Base-by-base conservation (phyloP, 371 early-diverging fungal species). In the Saksenaea vasiformis region DNA sequence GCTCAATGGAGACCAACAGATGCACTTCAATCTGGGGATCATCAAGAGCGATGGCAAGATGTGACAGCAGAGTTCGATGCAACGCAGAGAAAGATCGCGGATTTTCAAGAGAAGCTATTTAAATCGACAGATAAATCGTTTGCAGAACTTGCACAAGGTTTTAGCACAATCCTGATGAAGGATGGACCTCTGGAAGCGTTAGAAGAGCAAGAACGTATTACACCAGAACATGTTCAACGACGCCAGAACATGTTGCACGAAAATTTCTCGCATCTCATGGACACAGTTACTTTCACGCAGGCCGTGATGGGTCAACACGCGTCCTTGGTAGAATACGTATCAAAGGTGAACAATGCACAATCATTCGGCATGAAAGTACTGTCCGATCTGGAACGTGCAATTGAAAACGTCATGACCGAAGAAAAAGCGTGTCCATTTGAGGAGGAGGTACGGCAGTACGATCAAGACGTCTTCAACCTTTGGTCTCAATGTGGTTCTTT, bases 1-100 rank as follows among this genome's bases (percentile, higher is more conserved):
- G 74, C 71, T 7, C 78, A 78, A 19, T 80, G 81, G 76, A 57
- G 69, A 28, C 59, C 64, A 10, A 10, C 17, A n/a, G 51, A 22
- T 47, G 17, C 10, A 14, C 3, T 31, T 17, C 58, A 44, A 39
- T 26, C 11, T 26, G 34, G 17, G 17, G 26, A 31, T 54, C 14
- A 44, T 17, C 27, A 54, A 53, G 44, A 43, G 17, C 14, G 31
- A 44, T 43, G 39, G 60, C 55, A 31, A 14, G 35, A 64, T 14
- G 26, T 43, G 10, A 22, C 8, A 22, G 0, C 17, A 17, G 51
- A 47, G 22, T 47, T 47, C 51, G 22, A 47, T 10, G 22, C 51
- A 22, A 47, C 22, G 22, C 51, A 47, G 24, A 17, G 51, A n/a
- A 47, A 47, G 22, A 22, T 47, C 51, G 22, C 10, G 5, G 51